Percentiles rank a stretch among this genome's conserved stretches.
phyloP scores from a whole-genome alignment of 2,329 filamentous ascomycete species.

The Phaeosphaeriaceae sp. region DNA sequence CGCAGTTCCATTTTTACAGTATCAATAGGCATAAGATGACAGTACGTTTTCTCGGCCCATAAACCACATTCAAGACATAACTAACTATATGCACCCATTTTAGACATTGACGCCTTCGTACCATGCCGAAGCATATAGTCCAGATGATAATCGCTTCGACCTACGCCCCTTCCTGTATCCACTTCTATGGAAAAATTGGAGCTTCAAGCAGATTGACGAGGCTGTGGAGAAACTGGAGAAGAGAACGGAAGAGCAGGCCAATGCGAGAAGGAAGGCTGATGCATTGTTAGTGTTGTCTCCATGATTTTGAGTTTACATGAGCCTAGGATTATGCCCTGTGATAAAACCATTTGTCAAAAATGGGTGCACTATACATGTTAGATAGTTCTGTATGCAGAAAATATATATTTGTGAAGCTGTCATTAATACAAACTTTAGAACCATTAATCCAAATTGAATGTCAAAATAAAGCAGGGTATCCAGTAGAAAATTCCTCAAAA shows the following conservation, averaged over 20 bases:
- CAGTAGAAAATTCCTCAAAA: neutral
- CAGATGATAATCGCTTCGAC: conserved; percentile 66
- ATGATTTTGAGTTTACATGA: too few relatives aligned
- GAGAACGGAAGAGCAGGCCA: neutral
- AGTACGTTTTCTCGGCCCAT: neutral
- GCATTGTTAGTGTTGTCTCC: too few relatives aligned
- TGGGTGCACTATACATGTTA: neutral
- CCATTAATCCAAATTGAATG: too few relatives aligned
- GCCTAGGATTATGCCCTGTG: too few relatives aligned
- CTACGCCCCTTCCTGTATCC: conserved; percentile 53
- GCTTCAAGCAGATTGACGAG: conserved; percentile 49
- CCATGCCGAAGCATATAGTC: conserved; percentile 57
- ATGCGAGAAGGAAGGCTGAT: too few relatives aligned
- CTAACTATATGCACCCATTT: too few relatives aligned
- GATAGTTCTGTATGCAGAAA: neutral
- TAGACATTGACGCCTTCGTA: conserved; percentile 32
- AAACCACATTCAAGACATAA: too few relatives aligned
- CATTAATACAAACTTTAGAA: neutral
- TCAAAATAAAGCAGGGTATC: too few relatives aligned
- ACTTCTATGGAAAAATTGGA: conserved; percentile 40
- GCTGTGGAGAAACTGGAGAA: conserved; percentile 37
- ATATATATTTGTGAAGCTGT: neutral
- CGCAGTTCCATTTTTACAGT: conserved; percentile 45
- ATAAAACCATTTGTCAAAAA: too few relatives aligned
- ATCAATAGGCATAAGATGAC: conserved; percentile 27